Evolutionary conservation across 2,329 filamentous ascomycete genomes (phyloP).

Genomic region (Davidsoniella neocaledoniae): DNA sequence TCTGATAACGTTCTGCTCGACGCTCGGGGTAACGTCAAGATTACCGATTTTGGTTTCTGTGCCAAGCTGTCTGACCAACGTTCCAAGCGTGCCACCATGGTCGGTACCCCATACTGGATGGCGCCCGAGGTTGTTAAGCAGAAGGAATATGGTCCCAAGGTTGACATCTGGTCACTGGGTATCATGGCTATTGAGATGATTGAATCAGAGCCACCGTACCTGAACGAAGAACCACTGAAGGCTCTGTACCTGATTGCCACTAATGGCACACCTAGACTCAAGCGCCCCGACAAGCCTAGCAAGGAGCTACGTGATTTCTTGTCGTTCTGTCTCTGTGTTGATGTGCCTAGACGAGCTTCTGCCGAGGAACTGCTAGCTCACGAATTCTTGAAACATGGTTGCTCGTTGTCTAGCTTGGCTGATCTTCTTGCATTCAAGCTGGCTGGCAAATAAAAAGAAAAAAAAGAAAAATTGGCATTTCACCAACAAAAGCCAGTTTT

Average conservation of each 20-base stretch:
- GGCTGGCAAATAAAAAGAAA: conserved; percentile 37
- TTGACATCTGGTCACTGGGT: conserved; percentile 95
- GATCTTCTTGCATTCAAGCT: conserved; percentile 82
- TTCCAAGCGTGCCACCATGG: conserved; percentile 96
- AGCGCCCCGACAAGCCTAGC: conserved; percentile 95
- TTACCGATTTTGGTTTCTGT: conserved; percentile 98
- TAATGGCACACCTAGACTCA: conserved; percentile 87
- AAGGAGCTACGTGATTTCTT: conserved; percentile 97
- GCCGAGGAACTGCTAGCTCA: conserved; percentile 78
- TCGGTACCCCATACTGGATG: conserved; percentile 99
- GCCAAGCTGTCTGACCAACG: conserved; percentile 95
- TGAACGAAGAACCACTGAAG: conserved; percentile 95
- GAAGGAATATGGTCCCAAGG: conserved; percentile 95
- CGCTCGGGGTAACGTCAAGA: conserved; percentile 90
- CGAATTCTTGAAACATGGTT: conserved; percentile 89
- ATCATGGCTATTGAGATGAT: conserved; percentile 99
- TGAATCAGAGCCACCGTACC: conserved; percentile 90
- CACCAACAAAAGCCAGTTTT: too few relatives aligned
- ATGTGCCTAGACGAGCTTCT: conserved; percentile 85
- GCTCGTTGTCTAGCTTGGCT: conserved; percentile 63
- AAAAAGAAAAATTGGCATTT: background rate
- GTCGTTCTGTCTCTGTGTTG: conserved; percentile 88
- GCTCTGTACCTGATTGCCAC: conserved; percentile 95
- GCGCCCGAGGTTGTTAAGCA: conserved; percentile 98
- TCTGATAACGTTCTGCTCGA: conserved; percentile 95